These are phyloP conservation scores for Cryomyces minteri DNA, from an alignment of 495 filamentous ascomycete genomes.

Conservation along the genomic window DNA sequence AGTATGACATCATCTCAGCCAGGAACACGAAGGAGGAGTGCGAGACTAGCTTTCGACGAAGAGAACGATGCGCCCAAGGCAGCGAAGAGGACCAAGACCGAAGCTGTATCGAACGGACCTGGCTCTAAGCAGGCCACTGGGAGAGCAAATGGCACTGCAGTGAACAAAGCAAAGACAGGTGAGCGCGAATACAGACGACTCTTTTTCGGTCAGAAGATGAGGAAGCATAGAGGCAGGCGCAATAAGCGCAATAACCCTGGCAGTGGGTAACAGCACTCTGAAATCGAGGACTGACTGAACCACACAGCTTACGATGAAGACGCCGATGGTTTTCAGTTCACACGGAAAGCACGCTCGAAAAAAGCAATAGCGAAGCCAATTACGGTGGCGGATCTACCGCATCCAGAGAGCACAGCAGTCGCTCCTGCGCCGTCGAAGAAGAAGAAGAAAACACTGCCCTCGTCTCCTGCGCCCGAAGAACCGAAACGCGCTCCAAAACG, in stretches of 20 bases:
- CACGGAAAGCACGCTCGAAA: slow-evolving; percentile 24
- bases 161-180: slow-evolving; percentile 4
- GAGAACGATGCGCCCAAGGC: slow-evolving; percentile 6
- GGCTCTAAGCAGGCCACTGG: too few species aligned
- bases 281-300: not conserved
- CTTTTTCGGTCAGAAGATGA: too few species aligned
- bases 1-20: slow-evolving; percentile 15
- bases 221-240: too few species aligned
- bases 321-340: slow-evolving; percentile 35
- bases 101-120: too few species aligned
- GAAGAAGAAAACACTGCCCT: not conserved
- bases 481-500: not conserved
- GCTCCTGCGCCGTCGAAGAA: not conserved
- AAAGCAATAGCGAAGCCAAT: slow-evolving; percentile 17
- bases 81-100: too few species aligned
- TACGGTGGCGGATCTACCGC: not conserved
- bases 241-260: too few species aligned
- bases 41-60: slow-evolving; percentile 24
- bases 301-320: slow-evolving; percentile 33
- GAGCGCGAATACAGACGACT: not conserved
- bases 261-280: too few species aligned
- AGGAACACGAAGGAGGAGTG: slow-evolving; percentile 17
- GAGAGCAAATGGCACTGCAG: not conserved
- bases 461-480: not conserved
- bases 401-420: not conserved